Evolutionary conservation across 2,329 filamentous ascomycete species (phyloP), one percentile per base, ranked within the genome.

Genomic region (Colletotrichum theobromicola): DNA sequence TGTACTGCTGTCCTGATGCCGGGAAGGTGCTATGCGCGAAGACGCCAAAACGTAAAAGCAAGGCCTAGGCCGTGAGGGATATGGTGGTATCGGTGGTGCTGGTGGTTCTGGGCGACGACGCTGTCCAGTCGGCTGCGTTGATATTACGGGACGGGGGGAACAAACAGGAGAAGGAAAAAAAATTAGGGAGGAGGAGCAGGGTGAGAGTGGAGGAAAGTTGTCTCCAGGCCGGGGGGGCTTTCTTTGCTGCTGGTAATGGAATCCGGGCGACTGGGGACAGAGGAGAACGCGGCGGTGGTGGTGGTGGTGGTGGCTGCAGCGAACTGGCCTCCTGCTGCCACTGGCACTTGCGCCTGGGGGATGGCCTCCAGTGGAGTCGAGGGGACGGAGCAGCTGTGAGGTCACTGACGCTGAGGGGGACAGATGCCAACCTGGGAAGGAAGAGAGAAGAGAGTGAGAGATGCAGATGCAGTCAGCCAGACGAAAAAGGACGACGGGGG

Each of bases 131-230:
- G 66, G 66, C 35, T 68, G 30, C 55, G 62, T 57, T n/a, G 72
- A 63, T 55, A 53, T 42, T 60, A 61, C 61, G 55, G 72, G 61
- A 65, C 67, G 35, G 67, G 50, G 37, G 57, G 18, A 60, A 62
- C 55, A n/a, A 65, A 35, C 68, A 67, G 72, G 42, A 24, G 34
- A 67, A 66, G 61, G 30, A 57, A 61, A 62, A 72, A 67, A 62
- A 46, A 35, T 62, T 66, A 71, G 72, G 62, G 63, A 74, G 32
- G 57, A 72, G 62, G 63, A 74, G 55, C 42, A 67, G 62, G 26
- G 53, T 28, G 58, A 46, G 42, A 71, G 72, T 74, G 72, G 72
- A 75, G 72, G 72, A 72, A 24, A 42, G 62, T 72, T 42, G 68
- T 50, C 34, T 72, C 18, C 53, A 46, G 68, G 68, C 62, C 32